Evolutionary conservation across 2,329 filamentous ascomycete genomes (phyloP).

Genomic region (Lasiodiplodia theobromae): DNA sequence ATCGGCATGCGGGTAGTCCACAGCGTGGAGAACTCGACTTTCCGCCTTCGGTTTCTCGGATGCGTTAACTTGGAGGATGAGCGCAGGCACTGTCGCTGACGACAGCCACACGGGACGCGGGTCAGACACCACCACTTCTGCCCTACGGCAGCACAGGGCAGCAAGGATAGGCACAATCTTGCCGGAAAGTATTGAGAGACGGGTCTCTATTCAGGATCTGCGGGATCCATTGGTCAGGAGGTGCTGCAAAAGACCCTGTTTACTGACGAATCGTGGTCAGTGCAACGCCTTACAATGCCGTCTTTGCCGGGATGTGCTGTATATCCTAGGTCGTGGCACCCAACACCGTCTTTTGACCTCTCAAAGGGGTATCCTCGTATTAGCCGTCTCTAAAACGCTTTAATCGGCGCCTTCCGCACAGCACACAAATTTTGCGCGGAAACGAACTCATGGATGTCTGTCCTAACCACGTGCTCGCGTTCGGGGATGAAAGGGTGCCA

Average conservation of each 20-base stretch:
- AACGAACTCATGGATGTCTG: conserved; percentile 1
- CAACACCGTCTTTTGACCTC: conserved; percentile 17
- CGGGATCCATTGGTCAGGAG: conserved; percentile 1
- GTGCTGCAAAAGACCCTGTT: not conserved
- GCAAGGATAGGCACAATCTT: not conserved
- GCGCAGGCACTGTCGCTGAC: not conserved
- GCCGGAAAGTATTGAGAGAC: not conserved
- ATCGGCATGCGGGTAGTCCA: not conserved
- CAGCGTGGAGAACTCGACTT: not conserved
- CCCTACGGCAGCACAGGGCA: conserved; percentile 20
- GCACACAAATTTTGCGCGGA: not conserved
- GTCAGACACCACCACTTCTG: conserved; percentile 1
- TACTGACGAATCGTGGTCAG: conserved; percentile 9
- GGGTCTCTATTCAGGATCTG: not conserved
- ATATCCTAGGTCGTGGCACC: conserved; percentile 1
- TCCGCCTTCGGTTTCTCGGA: conserved; percentile 1
- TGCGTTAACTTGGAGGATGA: not conserved
- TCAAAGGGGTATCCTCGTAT: conserved; percentile 1
- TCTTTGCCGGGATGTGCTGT: conserved; percentile 17
- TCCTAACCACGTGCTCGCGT: conserved; percentile 4
- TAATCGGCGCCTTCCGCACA: not conserved
- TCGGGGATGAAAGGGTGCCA: conserved; percentile 11
- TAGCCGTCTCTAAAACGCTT: not conserved
- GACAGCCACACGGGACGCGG: not conserved
- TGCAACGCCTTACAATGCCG: conserved; percentile 23